Percentiles rank a stretch among this genome's conserved stretches.
These are phyloP conservation scores for Lactuca saligna DNA, from an alignment of 129 eudicot species.

Conservation along the genomic window DNA sequence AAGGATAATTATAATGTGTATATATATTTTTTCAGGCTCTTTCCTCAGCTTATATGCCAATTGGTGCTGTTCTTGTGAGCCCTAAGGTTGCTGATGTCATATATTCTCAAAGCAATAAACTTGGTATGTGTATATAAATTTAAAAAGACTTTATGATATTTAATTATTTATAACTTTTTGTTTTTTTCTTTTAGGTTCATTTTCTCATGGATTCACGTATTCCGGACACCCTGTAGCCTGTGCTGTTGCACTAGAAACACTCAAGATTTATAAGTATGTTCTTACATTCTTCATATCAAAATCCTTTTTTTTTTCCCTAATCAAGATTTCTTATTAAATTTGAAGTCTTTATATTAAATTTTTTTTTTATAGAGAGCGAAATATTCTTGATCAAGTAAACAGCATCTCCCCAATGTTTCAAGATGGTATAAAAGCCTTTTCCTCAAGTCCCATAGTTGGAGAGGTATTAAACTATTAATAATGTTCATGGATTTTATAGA, in stretches of 20 bases:
- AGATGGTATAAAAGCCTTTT: slow-evolving; percentile 61
- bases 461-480: slow-evolving; percentile 45
- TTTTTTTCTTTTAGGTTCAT: slow-evolving; percentile 50
- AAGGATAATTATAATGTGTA: background rate
- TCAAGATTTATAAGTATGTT: slow-evolving; percentile 84
- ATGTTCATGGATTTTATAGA: background rate
- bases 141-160: too few species aligned
- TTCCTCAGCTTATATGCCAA: slow-evolving; percentile 96
- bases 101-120: slow-evolving; percentile 86
- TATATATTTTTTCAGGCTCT: slow-evolving; percentile 64
- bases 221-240: slow-evolving; percentile 97
- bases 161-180: too few species aligned
- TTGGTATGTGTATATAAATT: slow-evolving; percentile 44
- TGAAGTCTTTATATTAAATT: background rate
- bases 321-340: background rate
- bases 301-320: background rate
- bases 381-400: slow-evolving; percentile 66
- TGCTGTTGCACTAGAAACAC: slow-evolving; percentile 91
- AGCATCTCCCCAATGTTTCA: slow-evolving; percentile 69
- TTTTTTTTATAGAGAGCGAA: slow-evolving; percentile 52
- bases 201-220: slow-evolving; percentile 93
- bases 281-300: background rate
- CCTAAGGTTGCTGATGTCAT: slow-evolving; percentile 77
- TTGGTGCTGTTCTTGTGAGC: slow-evolving; percentile 91
- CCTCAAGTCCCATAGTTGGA: slow-evolving; percentile 70